Evolutionary conservation across 768 basidiomycete species (phyloP).

Genomic region (Pholiota molesta): DNA sequence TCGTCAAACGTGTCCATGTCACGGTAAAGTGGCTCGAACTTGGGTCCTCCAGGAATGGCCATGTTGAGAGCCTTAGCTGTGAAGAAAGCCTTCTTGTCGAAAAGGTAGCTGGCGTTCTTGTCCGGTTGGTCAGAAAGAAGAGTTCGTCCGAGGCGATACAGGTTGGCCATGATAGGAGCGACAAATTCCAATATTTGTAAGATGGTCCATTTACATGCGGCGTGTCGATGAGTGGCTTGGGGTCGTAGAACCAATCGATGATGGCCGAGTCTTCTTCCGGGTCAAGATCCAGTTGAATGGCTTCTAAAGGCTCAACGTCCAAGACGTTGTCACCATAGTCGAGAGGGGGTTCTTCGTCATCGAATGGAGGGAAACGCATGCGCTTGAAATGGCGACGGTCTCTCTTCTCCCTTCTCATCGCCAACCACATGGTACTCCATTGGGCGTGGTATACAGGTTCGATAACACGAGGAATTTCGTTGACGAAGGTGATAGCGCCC

Average conservation of each 20-base stretch:
- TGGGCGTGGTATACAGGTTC: constrained; percentile 99
- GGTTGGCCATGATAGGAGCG: constrained; percentile 93
- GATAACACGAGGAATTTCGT: constrained; percentile 95
- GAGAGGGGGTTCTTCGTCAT: constrained; percentile 98
- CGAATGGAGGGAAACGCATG: constrained; percentile 99
- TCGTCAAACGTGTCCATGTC: constrained; percentile 98
- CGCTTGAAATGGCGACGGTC: constrained; percentile 99
- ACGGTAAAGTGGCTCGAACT: constrained; percentile 96
- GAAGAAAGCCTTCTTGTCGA: constrained; percentile 98
- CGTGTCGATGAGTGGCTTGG: constrained; percentile 91
- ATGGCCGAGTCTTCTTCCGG: constrained; percentile 90
- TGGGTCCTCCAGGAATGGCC: constrained; percentile 97
- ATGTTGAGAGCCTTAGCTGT: constrained; percentile 97
- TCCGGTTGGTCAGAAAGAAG: constrained; percentile 93
- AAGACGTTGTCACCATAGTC: constrained; percentile 99
- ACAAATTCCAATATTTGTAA: constrained; percentile 91
- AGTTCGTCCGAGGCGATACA: constrained; percentile 94
- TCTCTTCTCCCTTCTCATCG: constrained; percentile 98
- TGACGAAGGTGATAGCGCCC: constrained; percentile 99
- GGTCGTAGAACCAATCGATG: constrained; percentile 98
- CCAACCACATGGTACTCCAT: constrained; percentile 99
- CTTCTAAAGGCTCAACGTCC: constrained; percentile 97
- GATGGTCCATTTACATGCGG: constrained; percentile 90
- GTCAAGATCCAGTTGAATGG: constrained; percentile 96
- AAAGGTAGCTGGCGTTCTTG: constrained; percentile 88